These are phyloP conservation scores for Heterobasidion occidentale DNA, from an alignment of 1,284 basidiomycete genomes.

Conservation along the genomic window DNA sequence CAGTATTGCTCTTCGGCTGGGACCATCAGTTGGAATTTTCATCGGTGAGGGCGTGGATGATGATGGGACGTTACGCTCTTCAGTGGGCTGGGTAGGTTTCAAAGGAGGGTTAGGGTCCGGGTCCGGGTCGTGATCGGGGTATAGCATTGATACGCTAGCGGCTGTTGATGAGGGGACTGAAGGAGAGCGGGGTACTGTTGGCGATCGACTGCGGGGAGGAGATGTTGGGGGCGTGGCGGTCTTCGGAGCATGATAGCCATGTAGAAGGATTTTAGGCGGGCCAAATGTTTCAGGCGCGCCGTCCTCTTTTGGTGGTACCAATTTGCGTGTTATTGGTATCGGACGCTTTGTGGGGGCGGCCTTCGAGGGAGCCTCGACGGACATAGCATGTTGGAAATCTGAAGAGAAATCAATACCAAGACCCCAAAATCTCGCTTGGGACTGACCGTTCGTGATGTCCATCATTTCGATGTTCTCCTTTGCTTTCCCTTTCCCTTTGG, in stretches of 20 bases:
- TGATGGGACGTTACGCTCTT: conserved; percentile 36
- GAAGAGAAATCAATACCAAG: neutral
- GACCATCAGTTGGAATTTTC: conserved; percentile 28
- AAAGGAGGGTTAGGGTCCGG: neutral
- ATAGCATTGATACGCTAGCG: neutral
- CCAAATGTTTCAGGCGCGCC: neutral
- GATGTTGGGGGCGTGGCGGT: neutral
- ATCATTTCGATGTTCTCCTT: conserved; percentile 18
- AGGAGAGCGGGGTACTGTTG: neutral
- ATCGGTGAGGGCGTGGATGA: conserved; percentile 39
- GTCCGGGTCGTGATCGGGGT: neutral
- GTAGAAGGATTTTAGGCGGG: neutral
- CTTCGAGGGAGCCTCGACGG: too few species aligned
- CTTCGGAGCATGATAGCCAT: neutral
- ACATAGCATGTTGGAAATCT: neutral
- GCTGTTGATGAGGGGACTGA: neutral
- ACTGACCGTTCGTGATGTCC: conserved; percentile 27
- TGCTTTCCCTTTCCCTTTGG: conserved; percentile 8
- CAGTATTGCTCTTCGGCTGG: neutral
- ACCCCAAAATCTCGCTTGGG: neutral
- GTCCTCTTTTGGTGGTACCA: neutral
- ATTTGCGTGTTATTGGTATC: too few species aligned
- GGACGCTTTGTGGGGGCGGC: too few species aligned
- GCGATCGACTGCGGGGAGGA: neutral
- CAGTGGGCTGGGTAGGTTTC: neutral